Conservation (phyloP, 2,329 filamentous ascomycete genomes). For the Fusarium sp. region DNA sequence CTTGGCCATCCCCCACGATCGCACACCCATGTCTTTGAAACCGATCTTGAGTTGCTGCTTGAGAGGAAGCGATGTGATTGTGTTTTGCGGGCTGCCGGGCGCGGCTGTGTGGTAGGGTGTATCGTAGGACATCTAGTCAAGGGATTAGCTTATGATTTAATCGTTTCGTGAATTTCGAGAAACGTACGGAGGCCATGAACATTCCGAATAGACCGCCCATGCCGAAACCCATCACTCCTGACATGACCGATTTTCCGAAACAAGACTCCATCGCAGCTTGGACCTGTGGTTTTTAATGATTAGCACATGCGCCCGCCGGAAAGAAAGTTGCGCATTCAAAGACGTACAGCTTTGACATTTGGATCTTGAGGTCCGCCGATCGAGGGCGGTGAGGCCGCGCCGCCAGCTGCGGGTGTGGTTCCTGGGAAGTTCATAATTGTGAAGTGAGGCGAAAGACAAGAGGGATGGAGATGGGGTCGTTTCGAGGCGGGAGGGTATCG, state of each 20-base stretch:
- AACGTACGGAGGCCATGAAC: slow-evolving; percentile 94
- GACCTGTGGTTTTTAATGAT: slow-evolving; percentile 68
- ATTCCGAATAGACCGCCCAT: slow-evolving; percentile 94
- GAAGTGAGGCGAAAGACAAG: slow-evolving; percentile 5
- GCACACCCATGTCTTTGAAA: slow-evolving; percentile 93
- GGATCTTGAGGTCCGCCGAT: slow-evolving; percentile 61
- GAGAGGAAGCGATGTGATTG: slow-evolving; percentile 76
- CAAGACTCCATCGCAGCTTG: slow-evolving; percentile 92
- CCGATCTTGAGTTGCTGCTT: slow-evolving; percentile 85
- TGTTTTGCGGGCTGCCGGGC: slow-evolving; percentile 55
- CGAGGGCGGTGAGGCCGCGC: slow-evolving; percentile 40
- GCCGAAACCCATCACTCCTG: slow-evolving; percentile 92
- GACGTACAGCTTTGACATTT: slow-evolving; percentile 63
- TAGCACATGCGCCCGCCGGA: slow-evolving; percentile 12
- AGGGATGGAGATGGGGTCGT: background rate
- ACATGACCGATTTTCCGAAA: slow-evolving; percentile 86
- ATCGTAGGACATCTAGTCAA: slow-evolving; percentile 92
- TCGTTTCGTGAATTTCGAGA: background rate
- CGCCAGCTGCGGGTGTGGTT: slow-evolving; percentile 44
- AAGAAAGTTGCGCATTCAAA: slow-evolving; percentile 16
- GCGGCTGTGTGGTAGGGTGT: slow-evolving; percentile 77
- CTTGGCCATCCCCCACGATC: slow-evolving; percentile 85
- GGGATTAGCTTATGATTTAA: slow-evolving; percentile 31
- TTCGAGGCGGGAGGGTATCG: slow-evolving; percentile 29
- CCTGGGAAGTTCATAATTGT: slow-evolving; percentile 57